Evolutionary conservation across 257 asterid genomes (phyloP), one percentile per base, ranked within the genome.

Genomic region (Gentiana macrophylla): DNA sequence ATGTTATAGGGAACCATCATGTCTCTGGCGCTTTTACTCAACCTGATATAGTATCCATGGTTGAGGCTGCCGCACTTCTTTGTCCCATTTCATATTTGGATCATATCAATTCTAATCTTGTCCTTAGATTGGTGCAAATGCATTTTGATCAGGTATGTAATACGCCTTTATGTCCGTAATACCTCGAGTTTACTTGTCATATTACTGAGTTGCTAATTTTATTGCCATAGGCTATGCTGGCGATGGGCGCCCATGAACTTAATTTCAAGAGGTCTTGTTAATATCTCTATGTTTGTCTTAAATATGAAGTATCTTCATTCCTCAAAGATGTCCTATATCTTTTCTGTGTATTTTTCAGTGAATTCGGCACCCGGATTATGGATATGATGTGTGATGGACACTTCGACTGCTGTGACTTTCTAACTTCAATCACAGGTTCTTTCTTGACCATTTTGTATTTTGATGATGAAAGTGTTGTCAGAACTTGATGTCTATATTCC

Each of bases 21-120:
- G 61, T 92, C 99, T 64, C 76, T 92, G 67, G 97, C 99, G 99
- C 97, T 56, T 72, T 92, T 37, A 83, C 99, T 57, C 92, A 81
- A 63, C 95, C 97, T 49, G 81, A 80, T 70, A 80, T 88, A 55
- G 84, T 73, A 32, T 61, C 74, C 66, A 85, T 85, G 95, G 89
- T 92, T 62, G 72, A 76, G 79, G 98, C 94, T 61, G 94, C 98
- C 43, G 98, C 98, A 32, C 91, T 88, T 73, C 93, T 92, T 65
- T 88, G 83, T 62, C 99, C 99, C 32, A 92, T 88, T 70, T 79
- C 99, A 41, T 86, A 80, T 66, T 72, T 92, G 79, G 93, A 79
- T 54, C 97, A 92, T 64, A 62, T 88, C 63, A 79, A 81, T 60
- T 56, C 97, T 57, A 80, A 61, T 32, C 77, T 92, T 34, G 86